Evolutionary conservation across 1,139 yeast species (phyloP), one percentile per base, ranked within the genome.

Genomic region (Kodamaea suecica): DNA sequence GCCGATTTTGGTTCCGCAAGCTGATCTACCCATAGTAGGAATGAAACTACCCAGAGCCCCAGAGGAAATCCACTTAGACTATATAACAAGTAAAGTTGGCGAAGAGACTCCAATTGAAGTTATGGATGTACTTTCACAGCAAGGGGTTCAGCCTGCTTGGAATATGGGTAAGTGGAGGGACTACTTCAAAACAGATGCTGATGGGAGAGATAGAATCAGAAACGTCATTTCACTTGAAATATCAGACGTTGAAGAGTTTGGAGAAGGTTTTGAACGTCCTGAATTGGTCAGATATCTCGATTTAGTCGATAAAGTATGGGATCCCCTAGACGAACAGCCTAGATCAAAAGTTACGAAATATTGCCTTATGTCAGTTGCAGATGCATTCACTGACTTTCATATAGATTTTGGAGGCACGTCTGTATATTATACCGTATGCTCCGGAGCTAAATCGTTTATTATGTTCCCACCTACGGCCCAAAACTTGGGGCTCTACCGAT

Each of bases 371-470:
- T 84, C 95, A 0, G 95, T 86, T 0, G 65, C 70, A 28, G 78
- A 81, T 39, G 80, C 94, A 1, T 88, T 78, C 53, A 88, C 96
- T 0, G 97, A 88, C 53, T 88, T 87, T 57, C 97, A 88, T 54
- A 69, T 88, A 30, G 97, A 88, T 57, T 88, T 88, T 57, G 95
- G 95, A 2, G 97, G 96, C 0, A 85, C 96, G 0, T 84, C 92
- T 0, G 97, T 88, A 4, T 88, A 86, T 55, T 88, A 88, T 57
- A 87, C 92, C 7, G 79, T 88, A 3, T 61, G 90, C 14, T 63
- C 70, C 7, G 97, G 97, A 0, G 50, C 67, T 3, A 88, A 88
- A 52, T 71, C 80, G 17, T 88, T 88, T 49, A 58, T 87, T 32
- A 74, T 88, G 70, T 79, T 73, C 44, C 95, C 95, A 1, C 96